Evolutionary conservation across 192 early-diverging fungal species (phyloP), one percentile per base, ranked within the genome.

Genomic region (Coemansia interrupta): DNA sequence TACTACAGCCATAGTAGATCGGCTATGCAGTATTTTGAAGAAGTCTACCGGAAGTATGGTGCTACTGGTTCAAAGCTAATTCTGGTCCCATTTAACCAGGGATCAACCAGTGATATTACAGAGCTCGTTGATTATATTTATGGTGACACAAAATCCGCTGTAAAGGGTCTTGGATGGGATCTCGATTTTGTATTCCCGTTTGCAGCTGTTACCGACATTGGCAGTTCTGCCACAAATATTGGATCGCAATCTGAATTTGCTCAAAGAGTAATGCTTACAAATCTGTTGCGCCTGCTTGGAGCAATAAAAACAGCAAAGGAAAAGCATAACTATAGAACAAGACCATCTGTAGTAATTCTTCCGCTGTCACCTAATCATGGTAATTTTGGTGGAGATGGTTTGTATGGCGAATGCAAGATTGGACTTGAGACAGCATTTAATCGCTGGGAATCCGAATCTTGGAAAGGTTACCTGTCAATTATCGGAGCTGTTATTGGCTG

Each of bases 31-130:
- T 91, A 89, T 78, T 97, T 89, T 84, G 89, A 92, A 57, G 70
- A 83, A 32, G 89, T 97, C 61, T 97, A 92, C 79, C 86, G 93
- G 58, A 73, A 76, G n/a, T 85, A 87, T 68, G 95, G 93, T 19
- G 86, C 93, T 26, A 87, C 88, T 59, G 91, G 90, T 36, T 88
- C 90, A 1, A 78, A 85, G 39, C 81, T 97, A 50, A 82, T 95
- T 38, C 87, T 97, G n/a, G 92, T 95, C 18, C 93, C 95, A 9
- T 97, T 97, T 80, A 97, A 97, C 72, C 90, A 87, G 55, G 92
- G 86, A 47, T 94, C 93, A 1, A 81, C 84, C 64, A 86, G 88
- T 63, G 95, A 97, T 73, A 83, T 89, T 29, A 72, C 82, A 50
- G 68, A 83, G 23, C 71, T 95, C 20, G 80, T 95, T 47, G 75